Evolutionary conservation across 805 yeast genomes (phyloP).

Genomic region (Saturnispora dispora): DNA sequence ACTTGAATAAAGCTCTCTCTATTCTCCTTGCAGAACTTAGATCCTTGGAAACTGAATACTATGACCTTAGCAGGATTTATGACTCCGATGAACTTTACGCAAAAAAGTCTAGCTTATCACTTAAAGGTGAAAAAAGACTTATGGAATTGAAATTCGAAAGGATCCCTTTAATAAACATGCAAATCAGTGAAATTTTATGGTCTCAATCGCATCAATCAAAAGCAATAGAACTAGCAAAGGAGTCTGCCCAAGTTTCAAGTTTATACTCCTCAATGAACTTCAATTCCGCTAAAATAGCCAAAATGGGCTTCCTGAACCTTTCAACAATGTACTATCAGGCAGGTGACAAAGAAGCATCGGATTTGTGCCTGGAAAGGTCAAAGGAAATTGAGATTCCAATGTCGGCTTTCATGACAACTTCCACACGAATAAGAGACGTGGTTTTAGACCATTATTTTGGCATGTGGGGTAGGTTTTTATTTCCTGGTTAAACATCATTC

Average conservation of each 20-base stretch:
- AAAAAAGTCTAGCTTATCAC: slow-evolving; percentile 9
- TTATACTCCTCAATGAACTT: slow-evolving; percentile 25
- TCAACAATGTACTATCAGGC: slow-evolving; percentile 25
- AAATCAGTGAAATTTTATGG: slow-evolving; percentile 37
- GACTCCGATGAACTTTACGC: slow-evolving; percentile 14
- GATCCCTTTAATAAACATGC: slow-evolving; percentile 32
- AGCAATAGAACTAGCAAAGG: slow-evolving; percentile 35
- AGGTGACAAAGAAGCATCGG: slow-evolving; percentile 23
- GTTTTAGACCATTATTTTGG: slow-evolving; percentile 30
- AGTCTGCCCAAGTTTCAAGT: slow-evolving; percentile 29
- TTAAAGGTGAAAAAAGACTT: slow-evolving; percentile 16
- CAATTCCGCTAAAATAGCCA: slow-evolving; percentile 32
- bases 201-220: slow-evolving; percentile 23
- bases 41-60: slow-evolving; percentile 24
- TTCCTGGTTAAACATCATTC: slow-evolving; percentile 20
- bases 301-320: slow-evolving; percentile 30
- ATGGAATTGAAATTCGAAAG: slow-evolving; percentile 22
- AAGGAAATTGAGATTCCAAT: slow-evolving; percentile 26
- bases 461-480: slow-evolving; percentile 27
- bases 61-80: slow-evolving; percentile 12
- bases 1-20: slow-evolving; percentile 25
- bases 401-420: slow-evolving; percentile 18
- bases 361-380: slow-evolving; percentile 21
- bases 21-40: slow-evolving; percentile 29
- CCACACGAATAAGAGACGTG: slow-evolving; percentile 23